Evolutionary conservation across 805 yeast species (phyloP), one percentile per base, ranked within the genome.

Genomic region (Candida palmyrensis): DNA sequence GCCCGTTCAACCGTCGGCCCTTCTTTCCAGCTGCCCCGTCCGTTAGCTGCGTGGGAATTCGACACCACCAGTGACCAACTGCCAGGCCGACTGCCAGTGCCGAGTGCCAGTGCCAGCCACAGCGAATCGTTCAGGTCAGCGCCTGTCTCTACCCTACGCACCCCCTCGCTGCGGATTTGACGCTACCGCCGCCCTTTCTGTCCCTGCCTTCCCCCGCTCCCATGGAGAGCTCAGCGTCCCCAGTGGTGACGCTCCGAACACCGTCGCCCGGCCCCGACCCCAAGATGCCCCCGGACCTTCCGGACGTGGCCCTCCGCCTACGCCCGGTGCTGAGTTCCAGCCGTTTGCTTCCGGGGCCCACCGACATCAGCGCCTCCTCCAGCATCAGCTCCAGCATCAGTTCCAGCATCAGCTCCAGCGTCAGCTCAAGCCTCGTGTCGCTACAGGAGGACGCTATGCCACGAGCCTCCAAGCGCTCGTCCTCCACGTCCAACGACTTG

Each of bases 401-500:
- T 20, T n/a, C n/a, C n/a, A n/a, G n/a, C n/a, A n/a, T n/a, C 5
- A 30, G 27, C 27, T 20, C 18, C 27, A 30, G 33, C 27, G 10
- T 22, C n/a, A 19, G 18, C 27, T 30, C 25, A 9, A 30, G 33
- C 33, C 7, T n/a, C 10, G 25, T 27, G 18, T 22, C 39, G 12
- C 36, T 39, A 25, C n/a, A n/a, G n/a, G n/a, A n/a, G n/a, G 33
- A 28, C 30, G 25, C 30, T 27, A 14, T 28, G 13, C 30, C 33
- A 6, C 34, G 44, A 18, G 32, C 51, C n/a, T 31, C 41, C 29
- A 66, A 66, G 38, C 42, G 71, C 16, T 54, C 68, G 2, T 53
- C 62, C 2, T 63, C 70, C 2, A 38, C 65, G 11, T 62, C 68
- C 10, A 64, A 64, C 39, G 71, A 65, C 39, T 45, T 53, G 14